Evolutionary conservation across 78 protist genomes (phyloP).

Genomic region (Dictyostelium citrinum): DNA sequence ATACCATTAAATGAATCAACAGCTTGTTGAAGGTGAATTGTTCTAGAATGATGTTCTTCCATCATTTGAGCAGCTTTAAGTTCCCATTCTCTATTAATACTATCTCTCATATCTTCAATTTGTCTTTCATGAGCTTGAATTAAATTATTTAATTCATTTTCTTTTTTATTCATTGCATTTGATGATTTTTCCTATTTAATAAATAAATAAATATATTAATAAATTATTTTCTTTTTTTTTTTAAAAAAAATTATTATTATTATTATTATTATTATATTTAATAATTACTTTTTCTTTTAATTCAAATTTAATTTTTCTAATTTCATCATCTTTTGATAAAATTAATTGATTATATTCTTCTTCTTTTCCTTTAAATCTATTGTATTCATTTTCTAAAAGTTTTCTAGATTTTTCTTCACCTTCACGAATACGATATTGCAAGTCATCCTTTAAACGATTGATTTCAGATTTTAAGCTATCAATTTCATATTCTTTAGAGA

Average conservation of each 20-base stretch:
- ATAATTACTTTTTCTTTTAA: slow-evolving; percentile 54
- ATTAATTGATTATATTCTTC: slow-evolving; percentile 16
- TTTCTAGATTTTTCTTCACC: slow-evolving; percentile 42
- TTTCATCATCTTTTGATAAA: slow-evolving; percentile 30
- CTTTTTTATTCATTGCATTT: slow-evolving; percentile 15
- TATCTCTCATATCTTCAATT: slow-evolving; percentile 66
- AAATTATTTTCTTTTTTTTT: no score
- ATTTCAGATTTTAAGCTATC: slow-evolving; percentile 14
- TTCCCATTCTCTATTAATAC: slow-evolving; percentile 73
- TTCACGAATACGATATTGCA: slow-evolving; percentile 21
- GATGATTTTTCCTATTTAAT: slow-evolving; percentile 39
- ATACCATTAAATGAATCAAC: not conserved
- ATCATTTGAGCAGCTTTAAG: slow-evolving; percentile 13
- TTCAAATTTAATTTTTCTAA: slow-evolving; percentile 21
- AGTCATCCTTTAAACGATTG: slow-evolving; percentile 8
- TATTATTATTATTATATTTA: not conserved
- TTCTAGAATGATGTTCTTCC: slow-evolving; percentile 27
- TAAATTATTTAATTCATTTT: slow-evolving; percentile 34
- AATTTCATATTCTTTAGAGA: not conserved
- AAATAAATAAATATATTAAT: not conserved
- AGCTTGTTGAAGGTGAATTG: not conserved
- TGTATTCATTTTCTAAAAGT: slow-evolving; percentile 28
- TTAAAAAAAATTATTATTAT: no score
- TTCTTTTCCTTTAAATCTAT: slow-evolving; percentile 27
- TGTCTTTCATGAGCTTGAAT: slow-evolving; percentile 63